These are phyloP conservation scores for Ogataea chonburiensis DNA, from an alignment of 805 yeast genomes.

Conservation along the genomic window DNA sequence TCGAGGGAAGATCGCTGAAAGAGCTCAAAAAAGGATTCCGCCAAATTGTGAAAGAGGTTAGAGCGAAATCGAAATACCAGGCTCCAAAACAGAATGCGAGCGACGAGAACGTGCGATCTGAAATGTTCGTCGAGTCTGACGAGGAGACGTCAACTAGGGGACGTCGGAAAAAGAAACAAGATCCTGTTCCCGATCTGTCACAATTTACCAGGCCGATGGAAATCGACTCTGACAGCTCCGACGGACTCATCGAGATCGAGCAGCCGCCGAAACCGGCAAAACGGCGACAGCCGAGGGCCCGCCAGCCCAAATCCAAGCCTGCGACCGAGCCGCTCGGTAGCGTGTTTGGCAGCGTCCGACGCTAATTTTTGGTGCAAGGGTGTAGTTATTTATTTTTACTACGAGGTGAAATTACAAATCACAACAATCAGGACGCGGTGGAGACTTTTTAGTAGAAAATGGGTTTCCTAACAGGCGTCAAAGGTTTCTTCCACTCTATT, in stretches of 20 bases:
- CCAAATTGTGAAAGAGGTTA: constrained; percentile 29
- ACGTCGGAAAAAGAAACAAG: constrained; percentile 1
- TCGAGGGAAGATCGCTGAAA: constrained; percentile 16
- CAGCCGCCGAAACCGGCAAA: constrained; percentile 7
- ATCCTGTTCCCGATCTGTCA: constrained; percentile 4
- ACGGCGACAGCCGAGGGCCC: constrained; percentile 2
- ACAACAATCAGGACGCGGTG: constrained; percentile 10
- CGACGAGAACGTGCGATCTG: neutral
- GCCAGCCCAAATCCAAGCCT: constrained; percentile 6
- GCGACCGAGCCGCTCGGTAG: constrained; percentile 5
- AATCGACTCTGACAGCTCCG: constrained; percentile 12
- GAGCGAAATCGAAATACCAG: constrained; percentile 11
- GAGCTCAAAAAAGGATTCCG: constrained; percentile 31
- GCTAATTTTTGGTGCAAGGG: constrained; percentile 1
- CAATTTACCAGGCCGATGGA: constrained; percentile 9
- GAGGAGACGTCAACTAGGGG: constrained; percentile 9
- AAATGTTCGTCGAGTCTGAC: constrained; percentile 7
- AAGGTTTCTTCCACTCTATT: constrained; percentile 45
- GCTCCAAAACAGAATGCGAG: neutral
- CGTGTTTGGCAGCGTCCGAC: constrained; percentile 13
- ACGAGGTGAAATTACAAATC: neutral
- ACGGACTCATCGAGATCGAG: constrained; percentile 13
- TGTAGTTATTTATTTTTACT: constrained; percentile 6
- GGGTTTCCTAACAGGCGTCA: constrained; percentile 33
- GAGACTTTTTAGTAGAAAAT: constrained; percentile 11